Evolutionary conservation across 2,329 filamentous ascomycete species (phyloP).

Genomic region (Arthrinium puccinioides): DNA sequence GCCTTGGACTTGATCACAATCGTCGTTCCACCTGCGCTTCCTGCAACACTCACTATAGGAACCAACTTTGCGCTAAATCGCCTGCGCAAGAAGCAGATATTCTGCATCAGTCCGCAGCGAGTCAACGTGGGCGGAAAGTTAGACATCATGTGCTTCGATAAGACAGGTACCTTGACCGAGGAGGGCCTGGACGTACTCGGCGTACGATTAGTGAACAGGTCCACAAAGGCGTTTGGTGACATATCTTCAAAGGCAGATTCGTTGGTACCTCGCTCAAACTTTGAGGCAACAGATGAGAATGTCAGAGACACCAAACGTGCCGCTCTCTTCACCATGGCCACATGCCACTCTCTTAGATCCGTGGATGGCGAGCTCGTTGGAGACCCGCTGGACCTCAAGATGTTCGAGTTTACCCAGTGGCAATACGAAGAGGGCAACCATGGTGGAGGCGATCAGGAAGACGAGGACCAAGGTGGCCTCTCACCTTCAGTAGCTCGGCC

Average conservation of each 20-base stretch:
- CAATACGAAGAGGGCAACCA: conserved; percentile 82
- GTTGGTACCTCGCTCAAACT: conserved; percentile 41
- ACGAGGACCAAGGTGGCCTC: conserved; percentile 68
- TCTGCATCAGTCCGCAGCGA: conserved; percentile 94
- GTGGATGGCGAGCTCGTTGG: conserved; percentile 87
- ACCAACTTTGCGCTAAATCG: conserved; percentile 89
- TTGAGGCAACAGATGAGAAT: conserved; percentile 20
- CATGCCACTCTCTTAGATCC: conserved; percentile 83
- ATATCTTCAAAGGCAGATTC: conserved; percentile 59
- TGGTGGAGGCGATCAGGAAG: conserved; percentile 53
- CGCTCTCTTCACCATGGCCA: conserved; percentile 90
- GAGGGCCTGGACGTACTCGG: conserved; percentile 93
- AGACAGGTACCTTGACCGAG: conserved; percentile 96
- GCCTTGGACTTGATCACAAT: conserved; percentile 96
- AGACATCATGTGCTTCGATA: conserved; percentile 96
- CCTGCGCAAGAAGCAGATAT: conserved; percentile 83
- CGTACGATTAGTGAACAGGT: conserved; percentile 66
- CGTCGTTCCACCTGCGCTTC: conserved; percentile 88
- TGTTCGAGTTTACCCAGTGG: conserved; percentile 97
- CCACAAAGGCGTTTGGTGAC: conserved; percentile 61
- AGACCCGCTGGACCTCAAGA: conserved; percentile 91
- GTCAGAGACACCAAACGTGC: conserved; percentile 38
- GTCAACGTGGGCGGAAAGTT: conserved; percentile 96
- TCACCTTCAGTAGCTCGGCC: conserved; percentile 86
- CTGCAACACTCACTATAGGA: conserved; percentile 90